These are phyloP conservation scores for Aaosphaeria pasadenensis DNA, from an alignment of 2,329 filamentous ascomycete genomes.

Conservation along the genomic window DNA sequence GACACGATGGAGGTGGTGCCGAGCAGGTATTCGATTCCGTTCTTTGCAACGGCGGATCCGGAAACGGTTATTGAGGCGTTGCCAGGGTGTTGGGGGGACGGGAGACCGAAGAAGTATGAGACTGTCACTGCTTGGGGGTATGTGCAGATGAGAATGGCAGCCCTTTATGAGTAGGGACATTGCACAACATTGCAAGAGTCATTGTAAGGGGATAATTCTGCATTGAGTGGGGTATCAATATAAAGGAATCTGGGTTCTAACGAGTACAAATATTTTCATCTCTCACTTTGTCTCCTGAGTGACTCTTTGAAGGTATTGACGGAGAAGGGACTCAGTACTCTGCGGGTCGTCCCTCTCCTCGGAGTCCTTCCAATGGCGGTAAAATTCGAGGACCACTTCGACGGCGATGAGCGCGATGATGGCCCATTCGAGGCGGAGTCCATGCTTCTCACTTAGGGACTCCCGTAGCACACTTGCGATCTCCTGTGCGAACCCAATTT, in stretches of 20 bases:
- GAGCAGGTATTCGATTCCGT: conserved; percentile 40
- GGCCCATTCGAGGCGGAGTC: conserved; percentile 85
- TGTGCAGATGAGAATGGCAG: conserved; percentile 27
- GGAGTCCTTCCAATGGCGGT: conserved; percentile 66
- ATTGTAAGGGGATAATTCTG: too few species aligned
- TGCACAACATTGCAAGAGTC: too few species aligned
- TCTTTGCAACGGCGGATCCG: conserved; percentile 39
- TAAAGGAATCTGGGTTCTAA: too few species aligned
- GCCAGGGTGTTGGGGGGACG: conserved; percentile 26
- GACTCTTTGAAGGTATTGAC: conserved; percentile 31
- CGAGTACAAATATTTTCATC: too few species aligned
- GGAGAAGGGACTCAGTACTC: conserved; percentile 40
- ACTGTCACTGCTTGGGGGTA: conserved; percentile 38
- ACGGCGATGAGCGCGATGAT: conserved; percentile 93
- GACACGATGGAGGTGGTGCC: conserved; percentile 20
- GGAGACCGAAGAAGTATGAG: conserved; percentile 38
- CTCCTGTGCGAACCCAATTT: conserved; percentile 96
- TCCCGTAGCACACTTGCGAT: conserved; percentile 87
- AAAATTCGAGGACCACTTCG: conserved; percentile 84
- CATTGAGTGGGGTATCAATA: too few species aligned
- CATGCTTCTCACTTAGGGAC: conserved; percentile 85
- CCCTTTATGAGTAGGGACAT: conserved; percentile 9
- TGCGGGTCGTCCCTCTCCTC: conserved; percentile 42
- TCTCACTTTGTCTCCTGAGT: neutral
- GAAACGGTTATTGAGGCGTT: conserved; percentile 40